Percentiles rank a stretch among this genome's conserved stretches.
Conservation (phyloP, 495 filamentous ascomycete species). For the Hypoxylon intermedium region DNA sequence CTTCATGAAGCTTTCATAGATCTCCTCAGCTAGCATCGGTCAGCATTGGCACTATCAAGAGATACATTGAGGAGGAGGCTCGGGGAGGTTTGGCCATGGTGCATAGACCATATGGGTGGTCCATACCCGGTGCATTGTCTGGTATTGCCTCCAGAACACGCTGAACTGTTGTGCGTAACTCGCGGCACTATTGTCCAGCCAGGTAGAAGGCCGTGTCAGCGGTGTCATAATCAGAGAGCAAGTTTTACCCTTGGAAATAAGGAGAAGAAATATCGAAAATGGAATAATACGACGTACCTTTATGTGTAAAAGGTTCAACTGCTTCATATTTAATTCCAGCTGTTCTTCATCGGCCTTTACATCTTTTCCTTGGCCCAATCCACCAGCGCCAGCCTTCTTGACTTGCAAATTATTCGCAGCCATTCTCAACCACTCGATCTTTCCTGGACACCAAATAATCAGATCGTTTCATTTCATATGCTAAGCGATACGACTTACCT, state of each 20-base stretch:
- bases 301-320: constrained; percentile 51
- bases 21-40: constrained; percentile 46
- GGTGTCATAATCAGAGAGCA: too few species aligned
- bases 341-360: constrained; percentile 42
- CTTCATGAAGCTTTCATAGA: constrained; percentile 48
- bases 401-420: background rate
- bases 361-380: constrained; percentile 7
- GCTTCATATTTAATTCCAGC: constrained; percentile 45
- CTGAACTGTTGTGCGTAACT: constrained; percentile 53
- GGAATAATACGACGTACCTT: constrained; percentile 42
- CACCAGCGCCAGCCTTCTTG: background rate
- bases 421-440: too few species aligned
- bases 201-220: background rate
- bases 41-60: background rate
- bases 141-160: constrained; percentile 54
- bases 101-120: background rate
- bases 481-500: too few species aligned
- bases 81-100: constrained; percentile 44
- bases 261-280: constrained; percentile 11
- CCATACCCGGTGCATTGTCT: constrained; percentile 44
- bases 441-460: background rate
- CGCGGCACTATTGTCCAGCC: constrained; percentile 45
- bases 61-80: background rate
- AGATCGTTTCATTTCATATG: background rate
- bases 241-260: too few species aligned